A percentile compares a stretch with the other conserved stretches of the same genome.
Evolutionary conservation across 192 early-diverging fungal species (phyloP).

Genomic region (Hyaloraphidium curvatum): DNA sequence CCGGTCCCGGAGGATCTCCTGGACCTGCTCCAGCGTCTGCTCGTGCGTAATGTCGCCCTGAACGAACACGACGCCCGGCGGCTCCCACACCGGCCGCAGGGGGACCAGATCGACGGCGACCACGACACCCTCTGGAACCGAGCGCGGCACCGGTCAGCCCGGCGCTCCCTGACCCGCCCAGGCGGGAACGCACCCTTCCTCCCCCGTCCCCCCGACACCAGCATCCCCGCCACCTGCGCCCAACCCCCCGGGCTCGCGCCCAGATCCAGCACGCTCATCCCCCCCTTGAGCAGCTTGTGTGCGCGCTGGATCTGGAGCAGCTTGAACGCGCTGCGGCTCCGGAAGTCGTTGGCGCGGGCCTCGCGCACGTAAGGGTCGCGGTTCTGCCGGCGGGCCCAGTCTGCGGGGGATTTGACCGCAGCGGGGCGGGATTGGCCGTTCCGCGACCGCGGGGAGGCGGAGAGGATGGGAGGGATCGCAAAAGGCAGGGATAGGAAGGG

Average conservation of each 20-base stretch:
- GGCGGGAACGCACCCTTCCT: background rate
- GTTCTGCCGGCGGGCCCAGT: slow-evolving; percentile 44
- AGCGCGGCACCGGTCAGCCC: too few relatives aligned
- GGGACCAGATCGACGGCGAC: background rate
- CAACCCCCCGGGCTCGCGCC: slow-evolving; percentile 63
- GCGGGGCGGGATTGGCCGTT: background rate
- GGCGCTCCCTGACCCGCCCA: too few relatives aligned
- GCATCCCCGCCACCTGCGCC: slow-evolving; percentile 58
- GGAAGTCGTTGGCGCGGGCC: slow-evolving; percentile 31
- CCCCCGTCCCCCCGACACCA: background rate
- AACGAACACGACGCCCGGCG: background rate
- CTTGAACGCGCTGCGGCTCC: slow-evolving; percentile 60
- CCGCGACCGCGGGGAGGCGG: background rate
- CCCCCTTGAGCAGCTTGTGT: background rate
- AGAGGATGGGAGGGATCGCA: too few relatives aligned
- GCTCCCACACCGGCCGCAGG: background rate
- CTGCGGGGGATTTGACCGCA: slow-evolving; percentile 17
- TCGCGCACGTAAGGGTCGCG: slow-evolving; percentile 46
- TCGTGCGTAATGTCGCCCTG: background rate
- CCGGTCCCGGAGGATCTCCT: background rate
- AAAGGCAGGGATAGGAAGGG: too few relatives aligned
- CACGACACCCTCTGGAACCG: background rate
- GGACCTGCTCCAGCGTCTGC: background rate
- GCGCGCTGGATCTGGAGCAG: slow-evolving; percentile 18
- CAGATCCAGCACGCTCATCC: slow-evolving; percentile 22